phyloP scores from a whole-genome alignment of 2,329 filamentous ascomycete species.

The Sporothrix curviconia region DNA sequence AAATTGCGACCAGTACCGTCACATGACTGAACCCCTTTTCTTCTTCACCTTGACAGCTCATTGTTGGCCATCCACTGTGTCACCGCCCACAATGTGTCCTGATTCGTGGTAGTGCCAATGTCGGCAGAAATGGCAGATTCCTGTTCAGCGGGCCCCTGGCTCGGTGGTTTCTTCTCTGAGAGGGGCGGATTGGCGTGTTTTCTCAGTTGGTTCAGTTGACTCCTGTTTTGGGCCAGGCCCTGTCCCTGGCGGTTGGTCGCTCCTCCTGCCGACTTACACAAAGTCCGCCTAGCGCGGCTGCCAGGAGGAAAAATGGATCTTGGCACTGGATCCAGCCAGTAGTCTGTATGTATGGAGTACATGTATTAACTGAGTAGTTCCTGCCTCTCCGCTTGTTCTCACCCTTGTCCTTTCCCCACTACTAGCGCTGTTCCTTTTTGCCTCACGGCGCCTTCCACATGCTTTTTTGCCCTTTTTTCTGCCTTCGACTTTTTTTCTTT shows the following conservation, averaged over 20 bases:
- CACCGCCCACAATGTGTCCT: not conserved
- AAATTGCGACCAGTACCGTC: not conserved
- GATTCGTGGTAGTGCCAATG: not conserved
- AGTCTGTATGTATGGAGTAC: too few species aligned
- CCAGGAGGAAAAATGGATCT: too few species aligned
- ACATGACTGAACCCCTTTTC: not conserved
- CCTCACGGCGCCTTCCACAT: conserved; percentile 17
- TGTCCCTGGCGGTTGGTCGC: conserved; percentile 1
- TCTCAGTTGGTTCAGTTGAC: not conserved
- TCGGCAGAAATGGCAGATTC: not conserved
- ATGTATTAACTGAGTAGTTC: not conserved
- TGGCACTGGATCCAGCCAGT: too few species aligned
- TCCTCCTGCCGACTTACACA: conserved; percentile 8
- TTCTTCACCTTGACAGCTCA: not conserved
- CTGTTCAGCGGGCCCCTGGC: too few species aligned
- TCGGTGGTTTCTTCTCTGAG: too few species aligned
- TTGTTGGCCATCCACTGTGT: not conserved
- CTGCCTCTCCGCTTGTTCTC: not conserved
- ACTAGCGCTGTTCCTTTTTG: conserved; percentile 7
- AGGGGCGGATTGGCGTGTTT: conserved; percentile 1
- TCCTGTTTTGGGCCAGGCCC: not conserved
- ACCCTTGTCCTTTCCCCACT: conserved; percentile 6
- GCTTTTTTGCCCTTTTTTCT: conserved; percentile 5
- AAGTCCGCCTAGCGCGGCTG: conserved; percentile 3
- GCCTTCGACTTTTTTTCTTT: not conserved